These are phyloP conservation scores for Brachypodium distachyon DNA, from an alignment of 202 grass and related monocot species.

Conservation along the genomic window DNA sequence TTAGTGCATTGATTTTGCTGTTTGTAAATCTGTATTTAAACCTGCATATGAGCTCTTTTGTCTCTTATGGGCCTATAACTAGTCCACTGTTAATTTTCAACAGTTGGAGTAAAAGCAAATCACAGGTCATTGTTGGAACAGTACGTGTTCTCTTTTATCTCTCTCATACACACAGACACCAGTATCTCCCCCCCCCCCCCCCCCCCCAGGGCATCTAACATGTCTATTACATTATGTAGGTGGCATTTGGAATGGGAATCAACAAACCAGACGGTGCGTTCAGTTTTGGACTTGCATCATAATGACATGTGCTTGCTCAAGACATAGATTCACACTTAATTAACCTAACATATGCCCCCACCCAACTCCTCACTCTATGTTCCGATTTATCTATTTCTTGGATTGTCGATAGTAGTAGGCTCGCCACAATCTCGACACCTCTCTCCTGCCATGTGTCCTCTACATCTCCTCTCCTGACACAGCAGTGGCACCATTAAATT, in stretches of 20 bases:
- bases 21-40: neutral
- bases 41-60: conserved; percentile 5
- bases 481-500: neutral
- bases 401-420: neutral
- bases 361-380: neutral
- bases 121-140: conserved; percentile 89
- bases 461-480: neutral
- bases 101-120: conserved; percentile 92
- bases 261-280: conserved; percentile 91
- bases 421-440: neutral
- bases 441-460: neutral
- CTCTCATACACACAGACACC: neutral
- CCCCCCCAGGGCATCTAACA: neutral
- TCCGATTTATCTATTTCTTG: neutral
- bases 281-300: conserved; percentile 4
- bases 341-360: neutral
- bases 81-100: conserved; percentile 21
- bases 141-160: conserved; percentile 17
- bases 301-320: neutral
- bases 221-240: conserved; percentile 42
- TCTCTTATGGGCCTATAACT: conserved; percentile 21
- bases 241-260: conserved; percentile 98
- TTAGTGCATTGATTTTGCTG: neutral
- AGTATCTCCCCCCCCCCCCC: neutral
- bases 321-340: neutral